phyloP scores from a whole-genome alignment of 2,329 filamentous ascomycete genomes.

The Aspergillus eucalypticola region DNA sequence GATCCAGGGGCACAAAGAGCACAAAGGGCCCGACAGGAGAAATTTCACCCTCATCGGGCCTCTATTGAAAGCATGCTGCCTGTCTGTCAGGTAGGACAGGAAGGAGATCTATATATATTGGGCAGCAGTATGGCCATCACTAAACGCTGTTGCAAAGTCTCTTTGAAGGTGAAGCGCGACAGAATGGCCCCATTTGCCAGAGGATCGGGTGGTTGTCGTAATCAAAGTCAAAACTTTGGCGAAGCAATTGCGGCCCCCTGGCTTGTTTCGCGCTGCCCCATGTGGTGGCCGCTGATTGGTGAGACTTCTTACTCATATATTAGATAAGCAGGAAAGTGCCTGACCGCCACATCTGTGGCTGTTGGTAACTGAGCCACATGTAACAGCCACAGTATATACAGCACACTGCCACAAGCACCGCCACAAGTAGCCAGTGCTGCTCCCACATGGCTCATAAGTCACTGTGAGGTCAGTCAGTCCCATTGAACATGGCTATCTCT shows the following conservation, averaged over 20 bases:
- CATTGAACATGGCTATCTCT: neutral
- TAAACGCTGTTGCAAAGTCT: neutral
- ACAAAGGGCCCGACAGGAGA: neutral
- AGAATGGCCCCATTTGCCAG: neutral
- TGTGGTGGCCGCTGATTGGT: neutral
- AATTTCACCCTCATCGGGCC: neutral
- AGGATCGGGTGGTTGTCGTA: neutral
- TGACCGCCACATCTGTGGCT: neutral
- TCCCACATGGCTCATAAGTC: neutral
- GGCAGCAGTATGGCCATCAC: neutral
- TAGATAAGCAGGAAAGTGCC: neutral
- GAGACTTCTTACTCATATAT: fast-evolving
- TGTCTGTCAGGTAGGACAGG: neutral
- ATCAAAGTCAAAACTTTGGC: conserved; percentile 1
- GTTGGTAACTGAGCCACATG: neutral
- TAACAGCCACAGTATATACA: neutral
- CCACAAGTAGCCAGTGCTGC: neutral
- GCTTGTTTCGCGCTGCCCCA: conserved; percentile 5
- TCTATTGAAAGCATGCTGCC: neutral
- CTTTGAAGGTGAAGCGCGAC: neutral
- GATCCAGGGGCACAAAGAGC: neutral
- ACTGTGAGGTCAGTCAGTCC: neutral
- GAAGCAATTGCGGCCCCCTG: conserved; percentile 2
- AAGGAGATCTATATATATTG: neutral
- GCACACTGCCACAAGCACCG: neutral